Evolutionary conservation across 75 land plant species (phyloP).

Genomic region (Ceratopteris richardii): DNA sequence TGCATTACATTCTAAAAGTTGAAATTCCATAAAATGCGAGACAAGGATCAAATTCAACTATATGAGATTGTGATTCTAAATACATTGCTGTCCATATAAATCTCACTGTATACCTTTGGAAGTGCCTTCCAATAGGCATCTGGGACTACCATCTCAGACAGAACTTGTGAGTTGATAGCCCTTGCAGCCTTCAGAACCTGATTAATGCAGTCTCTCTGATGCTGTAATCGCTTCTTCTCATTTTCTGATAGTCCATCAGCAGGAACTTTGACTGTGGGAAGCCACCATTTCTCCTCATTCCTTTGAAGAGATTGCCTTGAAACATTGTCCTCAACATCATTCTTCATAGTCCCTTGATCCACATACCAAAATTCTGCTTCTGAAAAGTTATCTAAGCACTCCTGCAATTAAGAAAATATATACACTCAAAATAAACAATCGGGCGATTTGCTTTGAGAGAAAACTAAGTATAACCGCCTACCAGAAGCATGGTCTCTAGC

Average conservation of each 20-base stretch:
- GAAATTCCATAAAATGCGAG: no score
- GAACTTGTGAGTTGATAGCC: conserved; percentile 54
- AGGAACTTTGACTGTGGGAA: conserved; percentile 71
- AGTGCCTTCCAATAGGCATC: conserved; percentile 56
- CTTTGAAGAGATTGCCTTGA: conserved; percentile 35
- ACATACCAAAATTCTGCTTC: conserved; percentile 76
- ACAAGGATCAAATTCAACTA: no score
- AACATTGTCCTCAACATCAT: conserved; percentile 20
- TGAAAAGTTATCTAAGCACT: conserved; percentile 54
- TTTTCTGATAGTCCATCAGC: conserved; percentile 44
- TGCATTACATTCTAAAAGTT: no score
- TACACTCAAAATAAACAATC: background rate
- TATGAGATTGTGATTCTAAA: no score
- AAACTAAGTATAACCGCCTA: conserved; percentile 2
- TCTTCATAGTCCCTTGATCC: conserved; percentile 45
- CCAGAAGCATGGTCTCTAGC: conserved; percentile 31
- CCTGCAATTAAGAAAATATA: conserved; percentile 32
- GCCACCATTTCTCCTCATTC: conserved; percentile 88
- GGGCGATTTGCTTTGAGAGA: background rate
- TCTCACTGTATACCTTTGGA: conserved; percentile 62
- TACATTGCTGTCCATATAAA: no score
- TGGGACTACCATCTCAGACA: conserved; percentile 82
- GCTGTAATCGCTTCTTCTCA: conserved; percentile 53
- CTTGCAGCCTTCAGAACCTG: conserved; percentile 75
- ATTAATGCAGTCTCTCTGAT: conserved; percentile 63